Evolutionary conservation across 1,284 basidiomycete species (phyloP).

Genomic region (Sparassis latifolia): DNA sequence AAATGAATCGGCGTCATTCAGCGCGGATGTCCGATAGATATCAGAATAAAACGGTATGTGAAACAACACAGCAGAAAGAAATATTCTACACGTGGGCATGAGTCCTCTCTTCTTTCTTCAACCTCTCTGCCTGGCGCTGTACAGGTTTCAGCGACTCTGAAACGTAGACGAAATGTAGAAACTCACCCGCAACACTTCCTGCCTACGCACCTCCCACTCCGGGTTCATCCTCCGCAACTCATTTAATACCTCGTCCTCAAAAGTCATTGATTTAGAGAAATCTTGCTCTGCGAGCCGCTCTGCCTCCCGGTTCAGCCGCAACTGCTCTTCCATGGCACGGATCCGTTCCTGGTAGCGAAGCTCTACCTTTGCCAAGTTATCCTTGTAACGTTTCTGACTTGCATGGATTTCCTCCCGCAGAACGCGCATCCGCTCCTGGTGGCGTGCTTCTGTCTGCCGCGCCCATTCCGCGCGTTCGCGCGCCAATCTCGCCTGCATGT

Average conservation of each 20-base stretch:
- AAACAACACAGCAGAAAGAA: conserved; percentile 2
- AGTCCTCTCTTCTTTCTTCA: conserved; percentile 9
- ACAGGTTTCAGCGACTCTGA: neutral
- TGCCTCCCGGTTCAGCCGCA: conserved; percentile 14
- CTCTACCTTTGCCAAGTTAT: conserved; percentile 17
- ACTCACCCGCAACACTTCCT: conserved; percentile 34
- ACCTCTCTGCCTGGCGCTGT: conserved; percentile 20
- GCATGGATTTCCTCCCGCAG: conserved; percentile 27
- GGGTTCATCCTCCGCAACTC: conserved; percentile 50
- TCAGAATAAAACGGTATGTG: conserved; percentile 15
- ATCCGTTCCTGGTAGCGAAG: conserved; percentile 21
- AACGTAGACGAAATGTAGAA: neutral
- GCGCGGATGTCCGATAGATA: conserved; percentile 13
- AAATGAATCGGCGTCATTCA: neutral
- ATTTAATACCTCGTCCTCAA: conserved; percentile 25
- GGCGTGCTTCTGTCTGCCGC: conserved; percentile 39
- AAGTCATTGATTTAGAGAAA: conserved; percentile 13
- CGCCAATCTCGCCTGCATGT: conserved; percentile 39
- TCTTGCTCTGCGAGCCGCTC: conserved; percentile 15
- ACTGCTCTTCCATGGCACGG: conserved; percentile 19
- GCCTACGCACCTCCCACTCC: conserved; percentile 54
- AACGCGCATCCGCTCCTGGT: conserved; percentile 37
- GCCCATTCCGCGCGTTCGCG: conserved; percentile 60
- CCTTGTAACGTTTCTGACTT: conserved; percentile 19
- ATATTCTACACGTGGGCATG: conserved; percentile 7